Evolutionary conservation across 352 stramenopile genomes (phyloP), one percentile per base, ranked within the genome.

Genomic region (Phytopythium kandeliae): DNA sequence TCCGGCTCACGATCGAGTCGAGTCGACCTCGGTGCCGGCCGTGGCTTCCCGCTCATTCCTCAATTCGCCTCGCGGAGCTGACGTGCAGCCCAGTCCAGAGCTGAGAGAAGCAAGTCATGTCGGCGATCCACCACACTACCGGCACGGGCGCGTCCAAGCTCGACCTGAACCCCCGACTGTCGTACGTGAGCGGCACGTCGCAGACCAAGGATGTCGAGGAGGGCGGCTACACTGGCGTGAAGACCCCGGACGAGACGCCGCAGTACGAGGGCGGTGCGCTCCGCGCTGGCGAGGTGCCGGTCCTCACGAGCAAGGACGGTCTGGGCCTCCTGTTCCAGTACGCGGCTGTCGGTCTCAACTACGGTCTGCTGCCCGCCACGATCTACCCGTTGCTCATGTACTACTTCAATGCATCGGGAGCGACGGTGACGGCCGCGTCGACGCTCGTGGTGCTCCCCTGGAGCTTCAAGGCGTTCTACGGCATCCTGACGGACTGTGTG

Each of bases 401-500:
- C 12, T 85, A 85, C 63, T 48, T 85, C 16, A 80, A 83, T 55
- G 50, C 60, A 12, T 57, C 65, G 6, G 70, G 68, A 13, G 55
- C 53, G 9, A 51, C 63, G 21, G 55, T 64, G 4, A 54, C 58
- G 7, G 55, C 73, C 0, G 73, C 71, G 2, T 46, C 33, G 22
- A 56, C 62, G 42, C 57, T 85, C 3, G 51, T 81, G 17, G 24
- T 57, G 4, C 44, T 85, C 5, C 69, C 69, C 1, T 86, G 74
- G 74, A 83, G 67, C 24, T 76, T 86, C 58, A 86, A 85, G 58
- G 65, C 81, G 7, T 81, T 88, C 38, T 75, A 78, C 54, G 77
- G 77, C 37, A 78, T 86, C 26, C 21, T 87, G 30, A 69, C 76
- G 0, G 76, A 85, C 46, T 80, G 67, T 42, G 51, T 79, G 2